A percentile compares a stretch with the other conserved stretches of the same genome.
Evolutionary conservation across 345 rosid species (phyloP).

Genomic region (Salix purpurea): DNA sequence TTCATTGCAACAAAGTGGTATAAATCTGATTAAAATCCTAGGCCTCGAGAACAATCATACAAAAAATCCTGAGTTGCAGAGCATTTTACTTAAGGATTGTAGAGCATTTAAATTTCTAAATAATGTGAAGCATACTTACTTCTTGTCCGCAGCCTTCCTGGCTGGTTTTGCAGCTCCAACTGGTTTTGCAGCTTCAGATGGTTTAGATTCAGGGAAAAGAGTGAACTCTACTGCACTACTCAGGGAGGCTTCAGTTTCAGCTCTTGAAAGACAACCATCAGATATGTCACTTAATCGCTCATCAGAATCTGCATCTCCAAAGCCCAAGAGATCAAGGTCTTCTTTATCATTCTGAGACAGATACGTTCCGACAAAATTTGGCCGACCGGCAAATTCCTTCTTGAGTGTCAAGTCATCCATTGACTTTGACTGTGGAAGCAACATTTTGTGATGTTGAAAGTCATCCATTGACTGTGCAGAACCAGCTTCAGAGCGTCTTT

Average conservation of each 20-base stretch:
- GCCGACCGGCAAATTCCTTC: not conserved
- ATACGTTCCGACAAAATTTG: slow-evolving; percentile 28
- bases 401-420: slow-evolving; percentile 9
- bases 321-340: slow-evolving; percentile 66
- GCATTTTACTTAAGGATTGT: not conserved
- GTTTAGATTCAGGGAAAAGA: slow-evolving; percentile 69
- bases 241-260: slow-evolving; percentile 82
- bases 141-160: slow-evolving; percentile 21
- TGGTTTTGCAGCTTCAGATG: slow-evolving; percentile 22
- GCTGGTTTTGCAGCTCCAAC: slow-evolving; percentile 24
- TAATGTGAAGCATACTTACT: slow-evolving; percentile 37
- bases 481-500: slow-evolving; percentile 66
- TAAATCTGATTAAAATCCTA: not conserved
- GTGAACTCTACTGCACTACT: slow-evolving; percentile 64
- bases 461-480: slow-evolving; percentile 59
- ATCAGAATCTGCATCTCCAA: slow-evolving; percentile 66
- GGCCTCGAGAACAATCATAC: too few relatives aligned
- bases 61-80: not conserved
- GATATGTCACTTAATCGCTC: slow-evolving; percentile 94
- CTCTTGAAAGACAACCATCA: slow-evolving; percentile 85
- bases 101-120: not conserved
- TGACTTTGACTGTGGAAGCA: slow-evolving; percentile 32
- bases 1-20: not conserved
- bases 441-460: slow-evolving; percentile 29
- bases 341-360: slow-evolving; percentile 41